phyloP scores from a whole-genome alignment of 139 green algal species.

The Micractinium sp. region DNA sequence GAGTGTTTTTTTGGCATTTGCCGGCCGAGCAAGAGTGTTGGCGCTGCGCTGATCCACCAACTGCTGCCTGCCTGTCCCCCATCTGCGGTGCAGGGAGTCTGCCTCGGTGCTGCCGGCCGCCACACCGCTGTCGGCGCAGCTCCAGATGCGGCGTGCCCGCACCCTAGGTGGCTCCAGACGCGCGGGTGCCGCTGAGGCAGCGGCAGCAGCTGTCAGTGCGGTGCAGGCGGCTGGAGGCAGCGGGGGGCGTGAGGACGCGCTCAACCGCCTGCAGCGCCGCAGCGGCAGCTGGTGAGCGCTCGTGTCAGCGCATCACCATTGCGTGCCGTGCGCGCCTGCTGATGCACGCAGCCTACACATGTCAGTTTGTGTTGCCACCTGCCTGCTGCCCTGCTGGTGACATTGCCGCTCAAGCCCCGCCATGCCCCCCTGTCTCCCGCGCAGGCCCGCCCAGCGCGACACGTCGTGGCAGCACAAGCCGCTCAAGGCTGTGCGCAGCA shows the following conservation, averaged over 20 bases:
- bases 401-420: background rate
- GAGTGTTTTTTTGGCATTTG: too few relatives aligned
- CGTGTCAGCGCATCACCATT: too few relatives aligned
- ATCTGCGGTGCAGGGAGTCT: background rate
- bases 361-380: too few relatives aligned
- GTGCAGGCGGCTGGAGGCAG: background rate
- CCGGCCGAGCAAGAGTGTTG: too few relatives aligned
- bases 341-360: too few relatives aligned
- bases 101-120: slow-evolving; percentile 3
- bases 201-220: background rate
- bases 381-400: too few relatives aligned
- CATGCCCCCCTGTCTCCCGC: background rate
- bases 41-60: too few relatives aligned
- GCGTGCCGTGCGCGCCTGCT: too few relatives aligned
- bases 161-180: background rate
- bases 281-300: background rate
- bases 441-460: background rate
- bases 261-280: background rate
- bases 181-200: background rate
- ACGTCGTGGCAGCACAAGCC: slow-evolving; percentile 30
- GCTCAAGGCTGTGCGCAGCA: background rate
- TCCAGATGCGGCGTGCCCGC: slow-evolving; percentile 13
- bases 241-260: background rate
- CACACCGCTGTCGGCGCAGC: slow-evolving; percentile 3
- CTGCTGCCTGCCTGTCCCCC: too few relatives aligned